Base-by-base conservation (phyloP, 164 flowering plant species). In the Dillenia turbinata region DNA sequence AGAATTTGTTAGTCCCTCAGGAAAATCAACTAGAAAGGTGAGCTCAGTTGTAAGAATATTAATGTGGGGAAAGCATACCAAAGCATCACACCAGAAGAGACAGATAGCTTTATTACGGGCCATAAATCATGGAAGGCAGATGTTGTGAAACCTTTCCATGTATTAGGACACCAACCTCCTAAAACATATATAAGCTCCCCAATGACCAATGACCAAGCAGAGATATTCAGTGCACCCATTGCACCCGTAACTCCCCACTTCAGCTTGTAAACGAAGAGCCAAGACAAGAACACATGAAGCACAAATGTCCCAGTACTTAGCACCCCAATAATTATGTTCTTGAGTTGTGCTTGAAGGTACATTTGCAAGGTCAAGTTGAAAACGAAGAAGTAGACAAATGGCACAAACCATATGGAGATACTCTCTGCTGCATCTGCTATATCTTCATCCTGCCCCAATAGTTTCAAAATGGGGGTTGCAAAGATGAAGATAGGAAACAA, bases 271-370 rank as follows among this genome's bases (percentile, higher is more conserved):
- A 74, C 75, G 33, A 81, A 73, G 54, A 77, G 57, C 85, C 83
- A 81, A 0, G 78, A 77, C 49, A 81, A 52, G 8, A 69, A 16
- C 16, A 80, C 13, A 61, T 82, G 84, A 46, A 80, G 24, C 8
- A 68, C 49, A 16, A 78, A 63, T 1, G 81, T 50, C 5, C 49
- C 17, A 1, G 59, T 59, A 2, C 78, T 54, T 8, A 80, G 19
- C 67, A 71, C 78, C 6, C 68, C 80, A 45, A 80, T 64, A 17
- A 78, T 61, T 48, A 65, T 65, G 76, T 76, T 80, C 72, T 78
- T 82, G 56, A 71, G 64, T 63, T 82, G 86, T 22, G 79, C 65
- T 62, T 82, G 86, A 10, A 82, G 56, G 66, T 22, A 82, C 76
- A 64, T 74, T 54, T 79, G 84, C 59, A 74, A 52, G n/a, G 77